Conservation (phyloP, 495 filamentous ascomycete genomes). For the Alectoria sarmentosa region DNA sequence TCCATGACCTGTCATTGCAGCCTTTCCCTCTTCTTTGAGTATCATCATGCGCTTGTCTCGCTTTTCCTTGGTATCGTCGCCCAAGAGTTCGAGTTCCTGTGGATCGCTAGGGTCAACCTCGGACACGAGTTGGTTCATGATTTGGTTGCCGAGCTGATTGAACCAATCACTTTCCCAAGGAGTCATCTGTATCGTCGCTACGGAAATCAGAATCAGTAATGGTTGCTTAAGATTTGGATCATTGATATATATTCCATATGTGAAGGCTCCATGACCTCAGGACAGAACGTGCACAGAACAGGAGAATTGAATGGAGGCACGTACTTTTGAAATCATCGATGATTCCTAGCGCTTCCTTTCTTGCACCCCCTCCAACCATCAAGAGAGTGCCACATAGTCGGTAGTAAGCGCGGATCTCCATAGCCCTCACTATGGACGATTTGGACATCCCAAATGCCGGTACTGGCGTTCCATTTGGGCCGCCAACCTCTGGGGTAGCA, state of each 20-base stretch:
- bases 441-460: not conserved
- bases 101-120: not conserved
- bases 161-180: not conserved
- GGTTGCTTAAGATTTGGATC: not conserved
- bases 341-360: constrained; percentile 24
- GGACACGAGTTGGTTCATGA: not conserved
- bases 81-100: not conserved
- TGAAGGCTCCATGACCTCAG: not conserved
- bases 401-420: constrained; percentile 13
- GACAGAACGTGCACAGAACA: not conserved
- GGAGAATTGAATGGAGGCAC: not conserved
- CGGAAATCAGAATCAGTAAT: not conserved
- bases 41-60: not conserved
- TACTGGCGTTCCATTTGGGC: no score
- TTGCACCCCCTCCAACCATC: constrained; percentile 30
- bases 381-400: constrained; percentile 21
- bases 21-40: not conserved
- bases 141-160: constrained; percentile 2
- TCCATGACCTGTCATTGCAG: not conserved
- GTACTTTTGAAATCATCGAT: constrained; percentile 12
- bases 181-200: not conserved
- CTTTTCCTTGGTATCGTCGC: not conserved
- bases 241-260: no score
- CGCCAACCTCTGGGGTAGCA: not conserved
- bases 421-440: not conserved